These are phyloP conservation scores for Stachybotrys elegans DNA, from an alignment of 2,329 filamentous ascomycete genomes.

Conservation along the genomic window DNA sequence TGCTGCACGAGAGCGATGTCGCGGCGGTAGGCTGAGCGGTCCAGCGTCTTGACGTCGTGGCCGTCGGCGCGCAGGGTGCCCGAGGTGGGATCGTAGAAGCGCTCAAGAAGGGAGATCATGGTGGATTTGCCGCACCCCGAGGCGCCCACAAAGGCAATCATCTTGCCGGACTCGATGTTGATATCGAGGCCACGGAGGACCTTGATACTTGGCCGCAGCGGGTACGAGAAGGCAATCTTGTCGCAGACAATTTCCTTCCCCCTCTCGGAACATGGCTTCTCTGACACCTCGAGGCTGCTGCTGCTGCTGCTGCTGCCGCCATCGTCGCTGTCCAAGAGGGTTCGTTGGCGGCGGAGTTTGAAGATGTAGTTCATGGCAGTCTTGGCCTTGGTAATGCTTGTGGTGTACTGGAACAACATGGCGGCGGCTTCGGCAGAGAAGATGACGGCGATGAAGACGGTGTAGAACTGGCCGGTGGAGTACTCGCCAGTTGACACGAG, in stretches of 20 bases:
- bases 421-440: constrained; percentile 38
- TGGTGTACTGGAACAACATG: constrained; percentile 40
- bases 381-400: constrained; percentile 46
- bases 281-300: background rate
- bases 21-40: constrained; percentile 25
- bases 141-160: constrained; percentile 51
- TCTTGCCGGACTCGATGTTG: constrained; percentile 38
- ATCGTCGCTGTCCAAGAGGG: constrained; percentile 23
- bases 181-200: constrained; percentile 35
- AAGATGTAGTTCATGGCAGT: constrained; percentile 45
- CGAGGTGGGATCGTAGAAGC: constrained; percentile 34
- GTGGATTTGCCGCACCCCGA: constrained; percentile 58
- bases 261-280: constrained; percentile 12
- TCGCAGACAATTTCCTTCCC: constrained; percentile 40
- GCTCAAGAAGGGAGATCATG: constrained; percentile 46
- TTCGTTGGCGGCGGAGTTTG: constrained; percentile 26
- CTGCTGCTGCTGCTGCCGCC: constrained; percentile 6
- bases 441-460: constrained; percentile 45
- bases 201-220: constrained; percentile 29
- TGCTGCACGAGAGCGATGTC: constrained; percentile 36
- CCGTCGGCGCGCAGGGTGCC: constrained; percentile 24
- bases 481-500: constrained; percentile 42
- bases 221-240: constrained; percentile 54
- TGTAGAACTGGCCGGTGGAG: constrained; percentile 39
- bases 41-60: constrained; percentile 21